phyloP scores from a whole-genome alignment of 1,284 basidiomycete genomes.

The Irpex sp. region DNA sequence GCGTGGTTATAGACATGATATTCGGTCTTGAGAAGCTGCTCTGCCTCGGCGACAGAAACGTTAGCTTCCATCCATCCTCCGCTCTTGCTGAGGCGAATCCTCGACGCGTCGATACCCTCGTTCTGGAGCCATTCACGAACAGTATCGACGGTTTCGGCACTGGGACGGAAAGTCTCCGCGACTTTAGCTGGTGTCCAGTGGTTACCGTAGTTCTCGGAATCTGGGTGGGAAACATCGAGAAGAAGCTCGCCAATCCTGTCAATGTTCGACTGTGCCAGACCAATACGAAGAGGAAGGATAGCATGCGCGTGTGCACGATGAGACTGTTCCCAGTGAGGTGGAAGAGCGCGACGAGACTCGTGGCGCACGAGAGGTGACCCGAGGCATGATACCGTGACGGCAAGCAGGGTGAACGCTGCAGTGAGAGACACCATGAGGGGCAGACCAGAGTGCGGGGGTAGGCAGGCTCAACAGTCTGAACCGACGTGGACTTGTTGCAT shows the following conservation, averaged over 20 bases:
- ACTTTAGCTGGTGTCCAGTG: conserved; percentile 39
- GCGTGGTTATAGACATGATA: conserved; percentile 43
- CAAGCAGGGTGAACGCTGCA: not conserved
- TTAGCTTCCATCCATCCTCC: conserved; percentile 43
- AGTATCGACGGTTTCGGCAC: conserved; percentile 35
- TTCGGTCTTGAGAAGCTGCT: conserved; percentile 40
- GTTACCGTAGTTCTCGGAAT: conserved; percentile 38
- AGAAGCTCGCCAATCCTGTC: conserved; percentile 37
- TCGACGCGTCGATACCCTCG: conserved; percentile 29
- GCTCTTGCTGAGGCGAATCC: conserved; percentile 30
- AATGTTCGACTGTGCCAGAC: conserved; percentile 41
- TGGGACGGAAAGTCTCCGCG: conserved; percentile 39
- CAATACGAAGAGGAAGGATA: conserved; percentile 39
- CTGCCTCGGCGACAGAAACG: conserved; percentile 40
- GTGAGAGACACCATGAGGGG: not conserved
- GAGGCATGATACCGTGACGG: conserved; percentile 31
- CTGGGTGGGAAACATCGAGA: conserved; percentile 42
- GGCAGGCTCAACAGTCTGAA: not conserved
- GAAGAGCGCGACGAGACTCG: conserved; percentile 1
- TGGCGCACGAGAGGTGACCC: conserved; percentile 18
- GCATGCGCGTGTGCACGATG: conserved; percentile 25
- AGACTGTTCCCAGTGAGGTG: conserved; percentile 4
- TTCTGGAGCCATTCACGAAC: conserved; percentile 27
- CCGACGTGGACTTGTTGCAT: not conserved
- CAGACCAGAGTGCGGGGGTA: not conserved